Evolutionary conservation across 352 stramenopile genomes (phyloP).

Genomic region (Globisporangium yorkense): DNA sequence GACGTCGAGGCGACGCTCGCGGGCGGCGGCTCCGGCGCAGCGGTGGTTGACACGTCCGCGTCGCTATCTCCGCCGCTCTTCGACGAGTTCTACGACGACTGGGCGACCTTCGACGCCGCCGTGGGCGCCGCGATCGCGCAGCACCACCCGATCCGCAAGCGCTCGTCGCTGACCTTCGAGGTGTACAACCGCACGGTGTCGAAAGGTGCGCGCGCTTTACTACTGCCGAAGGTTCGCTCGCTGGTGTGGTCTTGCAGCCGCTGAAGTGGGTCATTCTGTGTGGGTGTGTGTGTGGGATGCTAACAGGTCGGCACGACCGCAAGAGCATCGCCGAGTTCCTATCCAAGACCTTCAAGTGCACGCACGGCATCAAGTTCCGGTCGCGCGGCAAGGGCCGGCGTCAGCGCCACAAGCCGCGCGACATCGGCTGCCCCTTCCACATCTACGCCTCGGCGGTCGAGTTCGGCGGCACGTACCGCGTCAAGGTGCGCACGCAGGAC

Average conservation of each 20-base stretch:
- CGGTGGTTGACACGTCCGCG: too few species aligned
- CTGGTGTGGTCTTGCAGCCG: too few species aligned
- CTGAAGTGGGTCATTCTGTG: not conserved
- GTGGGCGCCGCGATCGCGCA: conserved; percentile 50
- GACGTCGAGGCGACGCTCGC: not conserved
- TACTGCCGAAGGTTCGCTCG: too few species aligned
- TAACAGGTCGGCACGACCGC: conserved; percentile 55
- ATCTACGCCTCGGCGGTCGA: conserved; percentile 71
- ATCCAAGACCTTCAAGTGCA: conserved; percentile 84
- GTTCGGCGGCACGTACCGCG: conserved; percentile 52
- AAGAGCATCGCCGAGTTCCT: conserved; percentile 69
- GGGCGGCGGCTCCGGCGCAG: too few species aligned
- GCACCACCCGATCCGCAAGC: conserved; percentile 77
- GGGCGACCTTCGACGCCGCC: conserved; percentile 56
- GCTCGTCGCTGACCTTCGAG: conserved; percentile 78
- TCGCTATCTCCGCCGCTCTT: conserved; percentile 34
- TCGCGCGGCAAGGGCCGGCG: conserved; percentile 63
- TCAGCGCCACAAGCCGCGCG: conserved; percentile 54
- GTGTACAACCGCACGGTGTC: conserved; percentile 86
- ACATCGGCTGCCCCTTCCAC: conserved; percentile 78
- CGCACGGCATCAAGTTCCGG: conserved; percentile 80
- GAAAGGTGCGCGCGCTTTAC: conserved; percentile 23
- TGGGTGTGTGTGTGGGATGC: too few species aligned
- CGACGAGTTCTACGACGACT: conserved; percentile 73
- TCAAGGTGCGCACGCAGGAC: conserved; percentile 65